These are phyloP conservation scores for Poa annua DNA, from an alignment of 176 grass and related monocot genomes.

Conservation along the genomic window DNA sequence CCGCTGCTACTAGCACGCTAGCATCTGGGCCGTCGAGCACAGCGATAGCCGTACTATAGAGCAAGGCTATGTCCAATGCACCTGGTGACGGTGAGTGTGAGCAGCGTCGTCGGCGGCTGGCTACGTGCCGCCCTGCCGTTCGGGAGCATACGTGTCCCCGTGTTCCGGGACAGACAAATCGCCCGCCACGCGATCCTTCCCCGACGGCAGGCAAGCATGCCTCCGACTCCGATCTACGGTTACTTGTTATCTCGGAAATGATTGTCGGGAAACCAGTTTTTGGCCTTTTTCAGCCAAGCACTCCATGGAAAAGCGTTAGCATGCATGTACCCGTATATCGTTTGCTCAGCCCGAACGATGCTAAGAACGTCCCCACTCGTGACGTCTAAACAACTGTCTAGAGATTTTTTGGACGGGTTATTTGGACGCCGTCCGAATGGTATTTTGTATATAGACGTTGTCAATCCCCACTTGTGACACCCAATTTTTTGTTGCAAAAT, in stretches of 20 bases:
- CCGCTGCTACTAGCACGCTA: neutral
- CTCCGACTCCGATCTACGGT: no score
- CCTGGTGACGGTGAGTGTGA: neutral
- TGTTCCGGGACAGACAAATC: constrained; percentile 31
- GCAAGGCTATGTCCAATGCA: constrained; percentile 15
- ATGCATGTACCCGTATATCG: no score
- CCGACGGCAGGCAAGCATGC: neutral
- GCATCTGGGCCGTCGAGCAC: neutral
- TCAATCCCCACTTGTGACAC: no score
- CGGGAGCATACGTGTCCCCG: constrained; percentile 8
- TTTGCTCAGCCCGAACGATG: no score
- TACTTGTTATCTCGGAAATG: neutral
- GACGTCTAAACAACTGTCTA: no score
- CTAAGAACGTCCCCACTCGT: no score
- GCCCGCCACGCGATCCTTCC: constrained; percentile 1
- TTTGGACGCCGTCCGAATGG: no score
- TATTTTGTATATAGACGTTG: no score
- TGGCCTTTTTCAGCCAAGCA: neutral
- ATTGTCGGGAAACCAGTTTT: neutral
- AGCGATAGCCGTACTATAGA: neutral
- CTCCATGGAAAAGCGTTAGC: no score
- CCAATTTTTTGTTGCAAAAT: no score
- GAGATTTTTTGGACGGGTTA: no score
- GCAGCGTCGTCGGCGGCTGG: neutral
- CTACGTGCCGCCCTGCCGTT: constrained; percentile 23